Conservation (phyloP, 768 basidiomycete genomes). For the Lactifluus pinguis region DNA sequence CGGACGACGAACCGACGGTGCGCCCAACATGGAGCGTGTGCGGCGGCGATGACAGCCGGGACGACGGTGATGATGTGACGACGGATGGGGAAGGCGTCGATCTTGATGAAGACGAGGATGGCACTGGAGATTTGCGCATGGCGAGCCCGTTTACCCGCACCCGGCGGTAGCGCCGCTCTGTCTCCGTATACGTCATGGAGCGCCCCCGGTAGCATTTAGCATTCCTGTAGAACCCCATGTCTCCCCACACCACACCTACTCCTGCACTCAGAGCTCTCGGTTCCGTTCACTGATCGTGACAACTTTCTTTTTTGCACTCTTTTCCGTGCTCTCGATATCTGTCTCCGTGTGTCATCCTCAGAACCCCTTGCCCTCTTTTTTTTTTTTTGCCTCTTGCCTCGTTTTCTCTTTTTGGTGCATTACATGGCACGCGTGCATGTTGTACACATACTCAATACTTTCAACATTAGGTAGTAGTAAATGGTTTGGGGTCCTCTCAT, state of each 20-base stretch:
- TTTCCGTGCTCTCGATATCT: neutral
- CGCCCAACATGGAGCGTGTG: conserved; percentile 30
- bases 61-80: conserved; percentile 2
- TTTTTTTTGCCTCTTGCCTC: neutral
- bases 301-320: neutral
- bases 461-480: conserved; percentile 10
- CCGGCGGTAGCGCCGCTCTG: conserved; percentile 7
- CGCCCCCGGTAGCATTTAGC: neutral
- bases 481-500: neutral
- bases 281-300: neutral
- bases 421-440: conserved; percentile 11
- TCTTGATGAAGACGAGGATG: conserved; percentile 9
- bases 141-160: conserved; percentile 10
- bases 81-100: conserved; percentile 9
- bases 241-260: neutral
- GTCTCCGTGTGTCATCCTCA: neutral
- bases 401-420: conserved; percentile 9
- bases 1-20: conserved; percentile 81
- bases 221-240: neutral
- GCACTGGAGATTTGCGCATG: conserved; percentile 13
- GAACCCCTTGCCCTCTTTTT: neutral
- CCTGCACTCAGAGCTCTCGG: neutral
- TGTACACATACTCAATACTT: conserved; percentile 17
- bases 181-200: neutral
- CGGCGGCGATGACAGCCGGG: conserved; percentile 8